These are phyloP conservation scores for Carpediemonas membranifera DNA, from an alignment of 78 protist species.

Conservation along the genomic window DNA sequence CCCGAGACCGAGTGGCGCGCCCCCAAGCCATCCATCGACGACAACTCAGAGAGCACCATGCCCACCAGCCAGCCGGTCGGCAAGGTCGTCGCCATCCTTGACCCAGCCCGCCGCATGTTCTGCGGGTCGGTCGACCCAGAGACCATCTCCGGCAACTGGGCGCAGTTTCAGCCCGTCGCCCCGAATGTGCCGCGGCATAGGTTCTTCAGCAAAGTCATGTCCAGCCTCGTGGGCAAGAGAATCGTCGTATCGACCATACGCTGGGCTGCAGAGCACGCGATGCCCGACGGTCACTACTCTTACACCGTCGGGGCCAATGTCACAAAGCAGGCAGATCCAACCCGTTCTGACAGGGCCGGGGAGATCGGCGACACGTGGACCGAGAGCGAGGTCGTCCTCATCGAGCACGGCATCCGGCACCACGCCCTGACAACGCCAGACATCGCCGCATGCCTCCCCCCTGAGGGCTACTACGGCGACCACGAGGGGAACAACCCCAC, in stretches of 20 bases:
- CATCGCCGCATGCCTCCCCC: constrained; percentile 26
- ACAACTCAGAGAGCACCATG: too few species aligned
- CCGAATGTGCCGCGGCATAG: not conserved
- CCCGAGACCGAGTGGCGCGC: constrained; percentile 12
- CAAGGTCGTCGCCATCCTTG: too few species aligned
- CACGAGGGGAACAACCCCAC: too few species aligned
- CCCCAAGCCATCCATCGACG: too few species aligned
- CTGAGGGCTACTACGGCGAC: not conserved
- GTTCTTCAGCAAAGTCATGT: too few species aligned
- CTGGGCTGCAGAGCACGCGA: constrained; percentile 5
- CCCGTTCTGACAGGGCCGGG: too few species aligned
- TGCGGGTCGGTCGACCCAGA: constrained; percentile 15
- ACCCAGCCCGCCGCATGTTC: not conserved
- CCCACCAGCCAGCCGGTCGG: too few species aligned
- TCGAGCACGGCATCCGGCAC: constrained; percentile 15
- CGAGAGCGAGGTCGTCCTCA: constrained; percentile 14
- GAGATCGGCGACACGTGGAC: constrained; percentile 11
- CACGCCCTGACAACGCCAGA: constrained; percentile 2
- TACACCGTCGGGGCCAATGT: constrained; percentile 26
- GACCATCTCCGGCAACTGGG: too few species aligned
- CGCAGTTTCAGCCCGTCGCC: constrained; percentile 12
- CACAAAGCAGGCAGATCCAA: too few species aligned
- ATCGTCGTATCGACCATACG: constrained; percentile 4
- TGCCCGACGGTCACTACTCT: constrained; percentile 29
- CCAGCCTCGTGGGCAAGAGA: not conserved